Evolutionary conservation across 2,329 filamentous ascomycete genomes (phyloP), one percentile per base, ranked within the genome.

Genomic region (Nothomitra cinnamomea): DNA sequence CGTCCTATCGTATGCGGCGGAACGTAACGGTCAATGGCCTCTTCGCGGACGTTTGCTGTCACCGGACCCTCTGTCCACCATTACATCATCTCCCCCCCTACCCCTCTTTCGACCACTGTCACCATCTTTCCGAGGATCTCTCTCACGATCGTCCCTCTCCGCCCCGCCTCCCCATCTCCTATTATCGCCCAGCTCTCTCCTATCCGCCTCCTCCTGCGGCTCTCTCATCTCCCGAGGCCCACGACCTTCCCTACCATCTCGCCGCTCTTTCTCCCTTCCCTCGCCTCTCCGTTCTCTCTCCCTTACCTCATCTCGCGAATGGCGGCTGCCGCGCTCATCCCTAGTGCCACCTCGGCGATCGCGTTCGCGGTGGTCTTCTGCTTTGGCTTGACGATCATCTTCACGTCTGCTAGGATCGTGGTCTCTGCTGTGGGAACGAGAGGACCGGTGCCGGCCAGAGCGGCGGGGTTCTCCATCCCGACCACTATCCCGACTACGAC

Each of bases 301-400:
- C 36, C 51, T 36, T 25, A 50, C 53, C 5, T 47, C 53, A 13
- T 54, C 53, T 32, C 42, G 25, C 35, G 36, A 43, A 53, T 41
- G 53, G 17, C 45, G 48, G 19, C 50, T 36, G 28, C 53, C 35
- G 15, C 54, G 48, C 28, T 54, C 54, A 22, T 47, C 52, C 50
- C 52, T 36, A 22, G 32, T 52, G 6, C 45, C 41, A 22, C 54
- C 52, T 36, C 54, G 52, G 15, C 42, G 40, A 51, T 55, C 52
- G 32, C 45, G 45, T 19, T 49, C 45, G 24, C 54, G 42, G 21
- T 55, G 28, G 12, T 55, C 54, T 28, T 52, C 53, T 6, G 38
- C 10, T 49, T 32, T 35, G 6, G 15, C 6, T n/a, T 10, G 24
- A n/a, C 54, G 40, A 13, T 55, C 42, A 13, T 49, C 52, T 10